Conservation (phyloP, 129 eudicot species). For the Scalesia atractyloides region DNA sequence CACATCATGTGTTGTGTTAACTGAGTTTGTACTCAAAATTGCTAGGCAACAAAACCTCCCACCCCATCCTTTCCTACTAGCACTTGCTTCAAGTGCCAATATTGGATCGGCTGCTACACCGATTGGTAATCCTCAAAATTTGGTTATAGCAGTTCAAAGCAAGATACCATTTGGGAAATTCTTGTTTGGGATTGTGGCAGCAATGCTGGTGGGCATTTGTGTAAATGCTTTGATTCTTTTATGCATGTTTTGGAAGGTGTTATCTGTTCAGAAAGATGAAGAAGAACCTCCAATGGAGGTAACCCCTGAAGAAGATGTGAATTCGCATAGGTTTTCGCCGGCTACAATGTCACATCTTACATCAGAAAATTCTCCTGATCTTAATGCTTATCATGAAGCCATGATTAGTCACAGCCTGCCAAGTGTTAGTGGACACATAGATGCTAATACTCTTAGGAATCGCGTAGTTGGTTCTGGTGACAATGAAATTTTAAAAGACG, state of each 20-base stretch:
- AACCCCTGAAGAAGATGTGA: conserved; percentile 60
- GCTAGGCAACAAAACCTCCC: conserved; percentile 96
- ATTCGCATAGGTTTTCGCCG: conserved; percentile 79
- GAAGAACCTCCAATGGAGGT: conserved; percentile 59
- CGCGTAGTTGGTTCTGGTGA: conserved; percentile 43
- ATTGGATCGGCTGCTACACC: conserved; percentile 97
- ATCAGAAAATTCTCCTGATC: conserved; percentile 47
- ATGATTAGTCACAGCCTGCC: conserved; percentile 38
- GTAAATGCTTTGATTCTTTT: conserved; percentile 70
- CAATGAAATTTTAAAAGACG: conserved; percentile 37
- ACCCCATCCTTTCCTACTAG: conserved; percentile 82
- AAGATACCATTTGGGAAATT: conserved; percentile 73
- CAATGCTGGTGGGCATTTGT: conserved; percentile 71
- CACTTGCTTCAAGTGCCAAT: conserved; percentile 93
- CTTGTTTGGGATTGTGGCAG: conserved; percentile 60
- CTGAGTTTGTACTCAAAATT: conserved; percentile 86
- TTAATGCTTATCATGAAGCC: conserved; percentile 35
- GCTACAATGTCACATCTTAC: conserved; percentile 81
- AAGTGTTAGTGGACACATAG: conserved; percentile 24
- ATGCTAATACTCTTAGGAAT: conserved; percentile 46
- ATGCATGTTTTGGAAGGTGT: conserved; percentile 80
- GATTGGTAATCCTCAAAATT: conserved; percentile 90
- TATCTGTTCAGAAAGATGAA: conserved; percentile 68
- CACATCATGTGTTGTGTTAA: conserved; percentile 85
- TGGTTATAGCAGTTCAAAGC: conserved; percentile 86